Conservation (phyloP, 2,329 filamentous ascomycete genomes). For the Alternaria burnsii region DNA sequence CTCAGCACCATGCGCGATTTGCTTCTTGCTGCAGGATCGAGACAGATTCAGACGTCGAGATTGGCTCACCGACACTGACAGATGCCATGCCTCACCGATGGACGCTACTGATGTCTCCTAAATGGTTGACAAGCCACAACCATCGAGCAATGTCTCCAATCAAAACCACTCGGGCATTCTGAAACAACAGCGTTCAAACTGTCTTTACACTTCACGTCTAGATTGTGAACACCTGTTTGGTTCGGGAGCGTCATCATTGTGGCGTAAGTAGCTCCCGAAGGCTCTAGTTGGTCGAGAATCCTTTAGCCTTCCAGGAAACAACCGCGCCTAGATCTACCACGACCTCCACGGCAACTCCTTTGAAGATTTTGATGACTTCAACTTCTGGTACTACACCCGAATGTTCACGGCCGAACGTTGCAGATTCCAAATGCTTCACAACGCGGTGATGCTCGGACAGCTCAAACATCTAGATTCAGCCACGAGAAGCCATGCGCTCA, state of each 20-base stretch:
- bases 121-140: not conserved
- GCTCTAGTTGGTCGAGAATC: constrained; percentile 1
- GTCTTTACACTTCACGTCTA: not conserved
- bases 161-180: not conserved
- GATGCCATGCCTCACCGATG: not conserved
- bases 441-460: not conserved
- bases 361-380: not conserved
- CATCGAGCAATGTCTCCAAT: not conserved
- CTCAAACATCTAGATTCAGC: not conserved
- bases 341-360: not conserved
- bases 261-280: not conserved
- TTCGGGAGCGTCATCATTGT: not conserved
- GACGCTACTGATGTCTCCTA: not conserved
- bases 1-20: constrained; percentile 1
- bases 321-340: not conserved
- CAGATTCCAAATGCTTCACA: not conserved
- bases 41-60: not conserved
- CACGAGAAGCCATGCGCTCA: not conserved
- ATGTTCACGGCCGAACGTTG: not conserved
- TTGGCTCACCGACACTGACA: constrained; percentile 3
- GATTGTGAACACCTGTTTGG: not conserved
- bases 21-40: constrained; percentile 3
- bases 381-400: not conserved
- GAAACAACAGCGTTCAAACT: not conserved
- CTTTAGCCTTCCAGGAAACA: not conserved